These are phyloP conservation scores for Sporormia fimetaria DNA, from an alignment of 495 filamentous ascomycete species.

Conservation along the genomic window DNA sequence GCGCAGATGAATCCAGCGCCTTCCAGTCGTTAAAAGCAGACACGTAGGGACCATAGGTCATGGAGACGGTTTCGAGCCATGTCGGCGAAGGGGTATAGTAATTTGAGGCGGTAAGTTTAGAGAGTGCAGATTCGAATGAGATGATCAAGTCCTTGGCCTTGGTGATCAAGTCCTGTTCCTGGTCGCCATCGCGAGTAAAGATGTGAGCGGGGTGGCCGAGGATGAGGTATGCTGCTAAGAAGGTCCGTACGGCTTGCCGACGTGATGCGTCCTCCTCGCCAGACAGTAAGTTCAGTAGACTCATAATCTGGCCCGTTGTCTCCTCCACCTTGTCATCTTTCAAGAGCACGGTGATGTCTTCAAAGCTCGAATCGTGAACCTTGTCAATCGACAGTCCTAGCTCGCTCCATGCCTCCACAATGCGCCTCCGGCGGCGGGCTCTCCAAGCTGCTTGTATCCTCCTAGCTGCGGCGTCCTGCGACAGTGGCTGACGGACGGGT, in stretches of 20 bases:
- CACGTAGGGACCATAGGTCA: constrained; percentile 70
- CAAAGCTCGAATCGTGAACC: constrained; percentile 66
- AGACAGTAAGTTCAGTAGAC: constrained; percentile 63
- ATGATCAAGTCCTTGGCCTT: constrained; percentile 80
- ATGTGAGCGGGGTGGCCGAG: constrained; percentile 87
- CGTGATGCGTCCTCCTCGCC: constrained; percentile 55
- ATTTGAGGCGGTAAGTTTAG: constrained; percentile 34
- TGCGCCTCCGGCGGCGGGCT: constrained; percentile 45
- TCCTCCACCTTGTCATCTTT: constrained; percentile 60
- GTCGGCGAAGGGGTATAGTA: constrained; percentile 32
- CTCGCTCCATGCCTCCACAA: constrained; percentile 49
- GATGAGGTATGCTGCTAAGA: constrained; percentile 86
- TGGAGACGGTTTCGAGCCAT: constrained; percentile 46
- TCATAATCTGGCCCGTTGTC: constrained; percentile 59
- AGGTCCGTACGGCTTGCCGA: constrained; percentile 76
- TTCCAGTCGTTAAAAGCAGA: constrained; percentile 95
- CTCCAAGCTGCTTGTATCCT: constrained; percentile 74
- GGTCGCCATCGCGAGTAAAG: constrained; percentile 65
- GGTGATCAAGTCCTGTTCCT: constrained; percentile 79
- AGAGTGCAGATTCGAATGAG: constrained; percentile 67
- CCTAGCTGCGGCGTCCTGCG: constrained; percentile 49
- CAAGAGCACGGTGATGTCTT: constrained; percentile 67
- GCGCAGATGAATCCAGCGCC: constrained; percentile 71
- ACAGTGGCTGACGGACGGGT: constrained; percentile 3
- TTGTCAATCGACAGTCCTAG: constrained; percentile 64